Conservation (phyloP, 371 early-diverging fungal genomes). For the Thermomucor indicae-seudaticae region DNA sequence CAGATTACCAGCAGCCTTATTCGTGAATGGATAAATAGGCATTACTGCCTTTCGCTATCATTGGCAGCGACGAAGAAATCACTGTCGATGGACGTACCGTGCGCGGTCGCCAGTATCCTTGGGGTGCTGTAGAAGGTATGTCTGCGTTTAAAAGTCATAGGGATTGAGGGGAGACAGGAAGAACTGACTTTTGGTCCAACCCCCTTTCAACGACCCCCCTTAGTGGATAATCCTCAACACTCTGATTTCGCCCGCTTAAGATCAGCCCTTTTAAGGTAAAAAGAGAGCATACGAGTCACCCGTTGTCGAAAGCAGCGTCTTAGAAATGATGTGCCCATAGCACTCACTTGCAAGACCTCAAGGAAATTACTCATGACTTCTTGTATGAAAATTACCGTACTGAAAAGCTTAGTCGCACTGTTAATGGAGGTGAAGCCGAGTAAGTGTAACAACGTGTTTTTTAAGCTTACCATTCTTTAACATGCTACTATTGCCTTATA, state of each 20-base stretch:
- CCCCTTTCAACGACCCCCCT: background rate
- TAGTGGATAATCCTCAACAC: constrained; percentile 82
- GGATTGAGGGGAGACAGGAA: background rate
- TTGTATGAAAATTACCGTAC: constrained; percentile 92
- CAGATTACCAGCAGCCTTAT: too few relatives aligned
- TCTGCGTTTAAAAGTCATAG: background rate
- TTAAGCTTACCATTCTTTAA: background rate
- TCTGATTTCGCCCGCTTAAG: constrained; percentile 97
- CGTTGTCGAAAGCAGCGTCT: background rate
- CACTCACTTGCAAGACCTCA: constrained; percentile 93
- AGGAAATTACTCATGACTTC: constrained; percentile 80
- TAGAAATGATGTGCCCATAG: too few relatives aligned
- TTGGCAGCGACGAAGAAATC: constrained; percentile 95
- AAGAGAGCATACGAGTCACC: background rate
- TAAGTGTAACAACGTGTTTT: constrained; percentile 9
- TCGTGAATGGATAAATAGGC: too few relatives aligned
- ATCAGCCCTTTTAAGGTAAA: constrained; percentile 78
- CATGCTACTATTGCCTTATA: constrained; percentile 2
- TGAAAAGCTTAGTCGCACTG: constrained; percentile 78
- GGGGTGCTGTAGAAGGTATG: constrained; percentile 95
- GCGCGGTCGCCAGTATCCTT: constrained; percentile 97
- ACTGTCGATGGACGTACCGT: constrained; percentile 68
- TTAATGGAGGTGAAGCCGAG: constrained; percentile 47
- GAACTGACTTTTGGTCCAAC: background rate
- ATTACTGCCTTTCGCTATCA: constrained; percentile 93